These are phyloP conservation scores for Gynandropsis gynandra DNA, from an alignment of 345 rosid genomes.

Conservation along the genomic window DNA sequence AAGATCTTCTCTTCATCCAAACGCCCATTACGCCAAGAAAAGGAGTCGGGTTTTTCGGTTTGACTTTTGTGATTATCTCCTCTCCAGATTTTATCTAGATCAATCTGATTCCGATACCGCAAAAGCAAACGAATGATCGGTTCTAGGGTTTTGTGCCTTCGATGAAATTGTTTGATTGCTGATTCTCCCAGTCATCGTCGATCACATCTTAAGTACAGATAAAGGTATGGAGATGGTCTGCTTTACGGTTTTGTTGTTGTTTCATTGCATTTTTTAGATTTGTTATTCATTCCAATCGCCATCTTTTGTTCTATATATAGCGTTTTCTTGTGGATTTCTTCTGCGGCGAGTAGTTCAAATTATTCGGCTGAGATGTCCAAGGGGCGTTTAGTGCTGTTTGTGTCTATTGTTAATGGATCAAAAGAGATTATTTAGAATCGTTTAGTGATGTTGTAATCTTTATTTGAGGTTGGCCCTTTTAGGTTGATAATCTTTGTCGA, in stretches of 20 bases:
- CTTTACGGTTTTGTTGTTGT: slow-evolving; percentile 1
- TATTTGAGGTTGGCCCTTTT: slow-evolving; percentile 7
- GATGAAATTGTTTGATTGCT: slow-evolving; percentile 5
- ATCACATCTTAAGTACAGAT: slow-evolving; percentile 23
- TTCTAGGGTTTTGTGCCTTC: slow-evolving; percentile 22
- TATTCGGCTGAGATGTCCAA: not conserved
- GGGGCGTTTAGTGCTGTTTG: not conserved
- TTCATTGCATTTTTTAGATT: not conserved
- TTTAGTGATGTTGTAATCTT: slow-evolving; percentile 13
- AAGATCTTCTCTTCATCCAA: not conserved
- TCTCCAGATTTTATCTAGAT: slow-evolving; percentile 11
- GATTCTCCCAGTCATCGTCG: slow-evolving; percentile 20
- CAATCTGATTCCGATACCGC: slow-evolving; percentile 24
- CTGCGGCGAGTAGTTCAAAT: slow-evolving; percentile 3
- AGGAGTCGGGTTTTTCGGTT: not conserved
- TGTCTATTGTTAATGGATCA: slow-evolving; percentile 15
- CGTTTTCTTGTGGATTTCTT: slow-evolving; percentile 5
- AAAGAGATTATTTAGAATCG: slow-evolving; percentile 4
- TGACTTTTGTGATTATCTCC: not conserved
- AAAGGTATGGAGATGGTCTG: slow-evolving; percentile 18
- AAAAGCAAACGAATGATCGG: slow-evolving; percentile 19
- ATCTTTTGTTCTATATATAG: slow-evolving; percentile 1
- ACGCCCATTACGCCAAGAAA: too few species aligned
- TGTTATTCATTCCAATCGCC: not conserved
- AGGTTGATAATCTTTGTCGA: slow-evolving; percentile 6